Evolutionary conservation across 2,329 filamentous ascomycete genomes (phyloP).

Genomic region (Madurella mycetomatis): DNA sequence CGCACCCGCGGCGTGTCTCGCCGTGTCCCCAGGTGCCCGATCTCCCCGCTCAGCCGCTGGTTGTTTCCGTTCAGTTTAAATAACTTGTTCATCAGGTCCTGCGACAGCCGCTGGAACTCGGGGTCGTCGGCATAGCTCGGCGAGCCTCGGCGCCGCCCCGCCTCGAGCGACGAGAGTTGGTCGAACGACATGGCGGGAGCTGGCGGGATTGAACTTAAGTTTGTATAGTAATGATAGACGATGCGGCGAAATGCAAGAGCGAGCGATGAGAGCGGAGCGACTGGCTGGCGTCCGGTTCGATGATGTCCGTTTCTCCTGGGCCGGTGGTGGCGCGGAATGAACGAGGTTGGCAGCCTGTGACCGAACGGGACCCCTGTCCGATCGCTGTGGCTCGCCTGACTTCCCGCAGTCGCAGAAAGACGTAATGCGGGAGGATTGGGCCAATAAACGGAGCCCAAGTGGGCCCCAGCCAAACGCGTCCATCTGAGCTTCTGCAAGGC

Average conservation of each 20-base stretch:
- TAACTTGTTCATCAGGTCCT: constrained; percentile 79
- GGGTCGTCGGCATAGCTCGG: constrained; percentile 84
- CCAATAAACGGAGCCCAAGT: constrained; percentile 3
- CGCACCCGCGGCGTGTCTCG: constrained; percentile 87
- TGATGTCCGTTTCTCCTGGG: neutral
- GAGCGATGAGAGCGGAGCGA: constrained; percentile 2
- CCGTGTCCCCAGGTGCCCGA: constrained; percentile 80
- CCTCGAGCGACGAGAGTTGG: constrained; percentile 77
- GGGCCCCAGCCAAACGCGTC: neutral
- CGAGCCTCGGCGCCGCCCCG: constrained; percentile 65
- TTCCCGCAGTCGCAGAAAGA: constrained; percentile 5
- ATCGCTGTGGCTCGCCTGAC: neutral
- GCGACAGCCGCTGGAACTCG: constrained; percentile 79
- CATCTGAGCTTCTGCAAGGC: neutral
- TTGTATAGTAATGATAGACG: neutral
- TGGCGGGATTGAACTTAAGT: neutral
- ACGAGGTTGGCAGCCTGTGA: constrained; percentile 12
- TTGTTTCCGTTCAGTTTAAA: constrained; percentile 88
- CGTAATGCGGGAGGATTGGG: constrained; percentile 7
- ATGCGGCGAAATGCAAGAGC: neutral
- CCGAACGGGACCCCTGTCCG: constrained; percentile 7
- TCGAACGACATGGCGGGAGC: constrained; percentile 76
- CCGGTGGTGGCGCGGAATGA: neutral
- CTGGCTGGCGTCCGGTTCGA: neutral
- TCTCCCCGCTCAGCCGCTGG: constrained; percentile 75